A percentile compares a stretch with the other conserved stretches of the same genome.
Evolutionary conservation across 148 eudicot genomes (phyloP).

Genomic region (Cornus florida): DNA sequence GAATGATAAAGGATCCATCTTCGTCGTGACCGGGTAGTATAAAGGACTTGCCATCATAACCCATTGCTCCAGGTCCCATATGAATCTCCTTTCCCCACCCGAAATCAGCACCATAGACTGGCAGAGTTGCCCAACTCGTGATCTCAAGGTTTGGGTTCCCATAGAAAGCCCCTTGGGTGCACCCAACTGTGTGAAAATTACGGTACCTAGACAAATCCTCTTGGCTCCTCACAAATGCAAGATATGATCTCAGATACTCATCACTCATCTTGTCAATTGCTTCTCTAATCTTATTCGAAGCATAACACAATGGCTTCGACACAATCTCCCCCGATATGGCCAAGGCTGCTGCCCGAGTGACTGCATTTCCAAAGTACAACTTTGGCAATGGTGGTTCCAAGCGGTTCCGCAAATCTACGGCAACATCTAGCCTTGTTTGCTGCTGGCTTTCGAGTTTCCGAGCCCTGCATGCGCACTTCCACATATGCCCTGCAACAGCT

Average conservation of each 20-base stretch:
- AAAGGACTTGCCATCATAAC: slow-evolving; percentile 25
- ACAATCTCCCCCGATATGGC: not conserved
- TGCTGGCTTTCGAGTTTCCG: not conserved
- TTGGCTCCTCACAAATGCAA: not conserved
- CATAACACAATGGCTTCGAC: not conserved
- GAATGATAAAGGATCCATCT: not conserved
- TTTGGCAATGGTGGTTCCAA: not conserved
- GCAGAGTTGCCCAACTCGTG: not conserved
- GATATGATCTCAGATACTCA: not conserved
- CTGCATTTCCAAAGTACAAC: not conserved
- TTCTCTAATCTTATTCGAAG: not conserved
- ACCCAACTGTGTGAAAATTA: not conserved
- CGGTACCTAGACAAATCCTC: not conserved
- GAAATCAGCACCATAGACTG: not conserved
- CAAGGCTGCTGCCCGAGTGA: not conserved
- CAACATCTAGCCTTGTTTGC: not conserved
- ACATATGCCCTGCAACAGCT: not conserved
- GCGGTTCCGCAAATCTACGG: not conserved
- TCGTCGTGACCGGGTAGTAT: slow-evolving; percentile 24
- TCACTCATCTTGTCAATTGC: not conserved
- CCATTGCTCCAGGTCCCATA: slow-evolving; percentile 14
- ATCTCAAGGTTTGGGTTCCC: slow-evolving; percentile 8
- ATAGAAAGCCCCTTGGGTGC: not conserved
- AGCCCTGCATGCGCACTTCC: not conserved
- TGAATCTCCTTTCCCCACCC: slow-evolving; percentile 13